Conservation (phyloP, 257 asterid species). For the Solanum ossicruentum region DNA sequence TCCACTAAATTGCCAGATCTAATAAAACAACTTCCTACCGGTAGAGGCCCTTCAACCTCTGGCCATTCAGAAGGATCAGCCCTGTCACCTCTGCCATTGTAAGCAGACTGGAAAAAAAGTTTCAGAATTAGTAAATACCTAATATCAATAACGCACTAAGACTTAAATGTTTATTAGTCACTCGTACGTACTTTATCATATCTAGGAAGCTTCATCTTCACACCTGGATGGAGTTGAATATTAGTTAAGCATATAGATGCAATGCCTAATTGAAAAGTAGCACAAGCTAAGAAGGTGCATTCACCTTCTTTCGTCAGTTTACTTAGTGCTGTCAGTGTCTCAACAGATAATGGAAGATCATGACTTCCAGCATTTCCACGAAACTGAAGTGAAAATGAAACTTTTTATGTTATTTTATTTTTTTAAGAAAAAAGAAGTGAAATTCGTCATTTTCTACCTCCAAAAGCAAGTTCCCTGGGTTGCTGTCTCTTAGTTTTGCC, state of each 20-base stretch:
- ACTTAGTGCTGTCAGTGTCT: conserved; percentile 56
- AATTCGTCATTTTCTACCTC: conserved; percentile 42
- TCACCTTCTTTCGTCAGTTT: conserved; percentile 77
- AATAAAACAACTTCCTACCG: conserved; percentile 34
- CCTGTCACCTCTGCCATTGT: conserved; percentile 88
- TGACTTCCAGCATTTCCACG: conserved; percentile 99
- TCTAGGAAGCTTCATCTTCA: conserved; percentile 83
- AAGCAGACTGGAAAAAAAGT: conserved; percentile 60
- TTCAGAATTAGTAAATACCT: conserved; percentile 12
- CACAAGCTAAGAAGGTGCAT: neutral
- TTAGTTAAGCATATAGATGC: neutral
- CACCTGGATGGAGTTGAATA: conserved; percentile 30
- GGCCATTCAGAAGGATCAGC: conserved; percentile 94
- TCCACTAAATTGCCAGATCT: neutral
- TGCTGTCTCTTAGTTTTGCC: conserved; percentile 74
- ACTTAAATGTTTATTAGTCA: conserved; percentile 3
- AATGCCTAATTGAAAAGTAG: neutral
- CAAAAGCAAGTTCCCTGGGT: conserved; percentile 74
- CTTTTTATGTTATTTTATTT: neutral
- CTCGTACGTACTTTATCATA: conserved; percentile 62
- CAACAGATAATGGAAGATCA: conserved; percentile 73
- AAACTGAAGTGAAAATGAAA: conserved; percentile 24
- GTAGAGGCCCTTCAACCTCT: conserved; percentile 86
- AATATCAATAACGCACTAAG: conserved; percentile 4
- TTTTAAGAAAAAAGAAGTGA: neutral